Conservation (phyloP, 1,284 basidiomycete genomes). For the Spongispora temasekensis region DNA sequence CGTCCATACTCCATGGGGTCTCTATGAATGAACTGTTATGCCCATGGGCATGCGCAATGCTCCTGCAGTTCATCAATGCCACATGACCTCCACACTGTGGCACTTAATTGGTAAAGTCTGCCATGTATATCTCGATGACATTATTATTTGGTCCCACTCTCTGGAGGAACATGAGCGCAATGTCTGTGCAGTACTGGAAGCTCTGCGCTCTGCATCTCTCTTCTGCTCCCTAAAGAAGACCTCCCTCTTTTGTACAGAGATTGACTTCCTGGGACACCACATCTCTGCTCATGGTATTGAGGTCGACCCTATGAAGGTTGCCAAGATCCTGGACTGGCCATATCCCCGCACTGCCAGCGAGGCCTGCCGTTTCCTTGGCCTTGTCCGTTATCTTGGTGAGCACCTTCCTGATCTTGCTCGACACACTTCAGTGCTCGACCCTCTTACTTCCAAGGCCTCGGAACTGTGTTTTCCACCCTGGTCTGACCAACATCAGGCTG, state of each 20-base stretch:
- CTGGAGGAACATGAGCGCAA: slow-evolving; percentile 31
- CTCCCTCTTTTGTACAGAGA: background rate
- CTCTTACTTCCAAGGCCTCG: background rate
- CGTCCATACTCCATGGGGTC: slow-evolving; percentile 22
- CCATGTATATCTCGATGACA: background rate
- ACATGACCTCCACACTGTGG: slow-evolving; percentile 11
- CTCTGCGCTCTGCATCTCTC: background rate
- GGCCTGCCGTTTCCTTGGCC: slow-evolving; percentile 39
- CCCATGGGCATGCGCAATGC: background rate
- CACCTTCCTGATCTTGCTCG: slow-evolving; percentile 15
- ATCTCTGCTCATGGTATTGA: background rate
- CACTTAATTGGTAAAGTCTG: slow-evolving; percentile 21
- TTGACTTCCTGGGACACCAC: background rate
- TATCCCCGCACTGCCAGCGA: slow-evolving; percentile 25
- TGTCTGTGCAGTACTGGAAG: background rate
- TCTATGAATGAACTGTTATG: background rate
- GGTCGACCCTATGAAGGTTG: background rate
- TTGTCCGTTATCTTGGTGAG: slow-evolving; percentile 37
- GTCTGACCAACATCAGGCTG: slow-evolving; percentile 24
- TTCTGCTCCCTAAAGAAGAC: background rate
- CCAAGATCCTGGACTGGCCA: slow-evolving; percentile 33
- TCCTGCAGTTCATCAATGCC: slow-evolving; percentile 17
- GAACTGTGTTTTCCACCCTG: slow-evolving; percentile 29
- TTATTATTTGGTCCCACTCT: background rate
- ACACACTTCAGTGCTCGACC: background rate